Evolutionary conservation across 768 basidiomycete species (phyloP).

Genomic region (Bullera alba): DNA sequence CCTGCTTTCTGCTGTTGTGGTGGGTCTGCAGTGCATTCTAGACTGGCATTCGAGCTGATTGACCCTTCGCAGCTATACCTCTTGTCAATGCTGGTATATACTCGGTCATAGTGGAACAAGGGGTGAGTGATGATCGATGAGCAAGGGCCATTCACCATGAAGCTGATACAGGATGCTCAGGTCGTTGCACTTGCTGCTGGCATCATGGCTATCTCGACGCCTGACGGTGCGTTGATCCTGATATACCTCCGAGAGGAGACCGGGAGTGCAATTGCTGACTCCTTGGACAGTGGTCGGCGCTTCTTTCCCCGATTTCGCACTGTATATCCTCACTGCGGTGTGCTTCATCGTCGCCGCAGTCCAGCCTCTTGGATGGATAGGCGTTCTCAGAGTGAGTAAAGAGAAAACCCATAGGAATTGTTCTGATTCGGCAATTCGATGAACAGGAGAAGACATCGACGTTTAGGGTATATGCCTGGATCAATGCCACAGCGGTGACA

Average conservation of each 20-base stretch:
- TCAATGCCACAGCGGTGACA: slow-evolving; percentile 27
- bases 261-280: background rate
- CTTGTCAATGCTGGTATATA: slow-evolving; percentile 87
- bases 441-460: slow-evolving; percentile 44
- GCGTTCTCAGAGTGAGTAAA: slow-evolving; percentile 62
- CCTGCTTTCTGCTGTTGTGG: slow-evolving; percentile 76
- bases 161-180: slow-evolving; percentile 16
- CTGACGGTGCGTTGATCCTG: slow-evolving; percentile 16
- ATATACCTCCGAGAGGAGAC: background rate
- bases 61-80: slow-evolving; percentile 59
- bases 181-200: slow-evolving; percentile 32
- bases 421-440: background rate
- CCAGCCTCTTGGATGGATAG: slow-evolving; percentile 79
- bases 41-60: background rate
- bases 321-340: slow-evolving; percentile 64
- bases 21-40: slow-evolving; percentile 12
- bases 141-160: background rate
- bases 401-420: background rate
- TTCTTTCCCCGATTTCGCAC: slow-evolving; percentile 68
- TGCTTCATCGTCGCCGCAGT: slow-evolving; percentile 68
- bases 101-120: slow-evolving; percentile 66
- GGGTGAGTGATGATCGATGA: slow-evolving; percentile 44
- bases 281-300: slow-evolving; percentile 68
- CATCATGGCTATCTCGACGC: slow-evolving; percentile 35
- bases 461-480: slow-evolving; percentile 35